Percentiles rank a stretch among this genome's conserved stretches.
Conservation (phyloP, 2,329 filamentous ascomycete species). For the Raffaelea ambrosiae region DNA sequence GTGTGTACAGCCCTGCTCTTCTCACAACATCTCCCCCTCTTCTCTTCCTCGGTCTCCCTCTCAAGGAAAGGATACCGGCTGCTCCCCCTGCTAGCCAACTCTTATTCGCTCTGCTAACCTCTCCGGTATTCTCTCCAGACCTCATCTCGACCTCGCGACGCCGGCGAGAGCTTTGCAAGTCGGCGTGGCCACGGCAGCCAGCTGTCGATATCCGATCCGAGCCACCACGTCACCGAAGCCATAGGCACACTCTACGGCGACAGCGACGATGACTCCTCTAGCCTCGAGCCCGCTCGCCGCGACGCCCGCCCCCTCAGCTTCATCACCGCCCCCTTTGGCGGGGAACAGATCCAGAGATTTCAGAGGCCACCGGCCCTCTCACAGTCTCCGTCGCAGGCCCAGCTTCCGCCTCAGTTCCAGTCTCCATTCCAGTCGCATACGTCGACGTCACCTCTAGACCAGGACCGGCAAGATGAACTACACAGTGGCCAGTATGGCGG, state of each 20-base stretch:
- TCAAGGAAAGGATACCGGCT: no score
- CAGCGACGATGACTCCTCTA: constrained; percentile 56
- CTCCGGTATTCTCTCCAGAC: constrained; percentile 36
- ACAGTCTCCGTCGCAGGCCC: constrained; percentile 12
- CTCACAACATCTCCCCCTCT: no score
- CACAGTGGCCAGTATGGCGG: no score
- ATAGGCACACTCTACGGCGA: constrained; percentile 88
- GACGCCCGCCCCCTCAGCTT: constrained; percentile 65
- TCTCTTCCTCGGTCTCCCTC: background rate
- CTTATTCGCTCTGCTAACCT: no score
- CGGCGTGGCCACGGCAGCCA: constrained; percentile 51
- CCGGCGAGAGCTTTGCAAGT: constrained; percentile 47
- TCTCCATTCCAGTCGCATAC: constrained; percentile 12
- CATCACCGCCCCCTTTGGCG: constrained; percentile 49
- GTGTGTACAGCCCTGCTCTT: constrained; percentile 4
- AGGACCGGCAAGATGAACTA: constrained; percentile 8
- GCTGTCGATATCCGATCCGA: constrained; percentile 72
- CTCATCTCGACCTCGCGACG: constrained; percentile 50
- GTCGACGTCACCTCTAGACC: constrained; percentile 26
- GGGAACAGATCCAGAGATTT: constrained; percentile 36
- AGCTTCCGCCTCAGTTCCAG: background rate
- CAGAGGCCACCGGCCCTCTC: background rate
- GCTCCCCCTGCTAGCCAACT: no score
- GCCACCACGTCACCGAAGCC: constrained; percentile 88
- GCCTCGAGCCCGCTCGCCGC: constrained; percentile 35